A percentile compares a stretch with the other conserved stretches of the same genome.
These are phyloP conservation scores for Aspergillus baeticus DNA, from an alignment of 495 filamentous ascomycete genomes.

Conservation along the genomic window DNA sequence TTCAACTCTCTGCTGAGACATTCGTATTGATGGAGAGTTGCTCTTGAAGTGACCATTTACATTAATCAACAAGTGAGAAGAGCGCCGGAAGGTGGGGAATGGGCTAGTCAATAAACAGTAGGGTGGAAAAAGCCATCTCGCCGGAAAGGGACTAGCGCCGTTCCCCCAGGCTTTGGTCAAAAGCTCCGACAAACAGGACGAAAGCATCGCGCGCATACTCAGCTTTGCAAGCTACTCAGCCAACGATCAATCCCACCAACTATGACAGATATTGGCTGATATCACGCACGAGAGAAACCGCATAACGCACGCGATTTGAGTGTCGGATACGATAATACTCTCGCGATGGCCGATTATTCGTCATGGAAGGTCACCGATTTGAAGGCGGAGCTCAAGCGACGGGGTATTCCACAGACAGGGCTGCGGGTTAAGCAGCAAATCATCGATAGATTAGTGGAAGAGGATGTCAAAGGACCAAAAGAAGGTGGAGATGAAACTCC, in stretches of 20 bases:
- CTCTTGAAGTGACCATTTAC: constrained; percentile 20
- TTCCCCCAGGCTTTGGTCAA: constrained; percentile 27
- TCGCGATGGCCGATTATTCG: constrained; percentile 49
- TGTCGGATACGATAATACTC: background rate
- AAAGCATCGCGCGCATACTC: constrained; percentile 24
- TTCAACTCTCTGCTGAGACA: background rate
- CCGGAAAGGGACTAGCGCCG: constrained; percentile 18
- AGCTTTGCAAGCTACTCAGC: background rate
- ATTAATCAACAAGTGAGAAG: background rate
- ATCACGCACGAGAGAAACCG: background rate
- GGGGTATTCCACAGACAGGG: constrained; percentile 50
- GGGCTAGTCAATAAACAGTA: background rate
- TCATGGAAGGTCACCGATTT: constrained; percentile 55
- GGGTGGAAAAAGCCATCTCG: background rate
- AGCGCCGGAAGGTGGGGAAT: background rate
- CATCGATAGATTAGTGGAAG: constrained; percentile 46
- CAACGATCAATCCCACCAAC: background rate
- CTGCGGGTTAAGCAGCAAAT: constrained; percentile 50
- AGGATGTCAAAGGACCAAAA: constrained; percentile 33
- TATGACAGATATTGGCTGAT: constrained; percentile 13
- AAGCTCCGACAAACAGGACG: constrained; percentile 2
- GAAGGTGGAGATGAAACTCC: constrained; percentile 17
- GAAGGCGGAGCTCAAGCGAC: constrained; percentile 52
- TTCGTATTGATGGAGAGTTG: constrained; percentile 10
- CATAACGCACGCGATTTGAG: background rate